Percentiles rank a stretch among this genome's conserved stretches.
phyloP scores from a whole-genome alignment of 345 rosid genomes.

The Camelina neglecta region DNA sequence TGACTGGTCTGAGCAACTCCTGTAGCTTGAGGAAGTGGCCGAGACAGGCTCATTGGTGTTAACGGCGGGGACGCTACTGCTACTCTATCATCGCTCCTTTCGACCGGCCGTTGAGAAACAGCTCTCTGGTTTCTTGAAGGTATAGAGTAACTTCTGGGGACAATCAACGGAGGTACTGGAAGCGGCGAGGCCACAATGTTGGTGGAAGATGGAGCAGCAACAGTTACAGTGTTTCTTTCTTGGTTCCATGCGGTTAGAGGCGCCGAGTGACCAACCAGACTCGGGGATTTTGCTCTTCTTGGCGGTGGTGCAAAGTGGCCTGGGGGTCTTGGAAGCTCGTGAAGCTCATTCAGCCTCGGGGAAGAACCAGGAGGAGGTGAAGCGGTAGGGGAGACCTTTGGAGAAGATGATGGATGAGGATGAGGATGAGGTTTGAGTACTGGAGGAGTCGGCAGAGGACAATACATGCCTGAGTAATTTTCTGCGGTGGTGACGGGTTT shows the following conservation, averaged over 20 bases:
- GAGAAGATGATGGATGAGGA: slow-evolving; percentile 60
- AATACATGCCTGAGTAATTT: slow-evolving; percentile 51
- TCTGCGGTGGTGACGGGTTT: slow-evolving; percentile 57
- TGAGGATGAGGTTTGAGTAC: slow-evolving; percentile 45
- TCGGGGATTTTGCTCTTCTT: slow-evolving; percentile 61
- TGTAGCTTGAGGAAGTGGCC: slow-evolving; percentile 46
- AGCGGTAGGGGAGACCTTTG: slow-evolving; percentile 73
- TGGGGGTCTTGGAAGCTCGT: slow-evolving; percentile 97
- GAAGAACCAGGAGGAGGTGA: slow-evolving; percentile 90
- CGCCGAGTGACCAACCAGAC: slow-evolving; percentile 77
- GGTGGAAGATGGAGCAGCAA: slow-evolving; percentile 45
- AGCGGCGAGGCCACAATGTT: slow-evolving; percentile 70
- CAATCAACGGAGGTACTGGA: slow-evolving; percentile 72
- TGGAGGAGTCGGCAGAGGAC: slow-evolving; percentile 51
- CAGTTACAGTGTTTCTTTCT: slow-evolving; percentile 53
- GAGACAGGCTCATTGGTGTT: slow-evolving; percentile 67
- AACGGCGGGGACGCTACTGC: slow-evolving; percentile 73
- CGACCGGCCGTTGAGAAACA: slow-evolving; percentile 49
- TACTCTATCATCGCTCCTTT: slow-evolving; percentile 49
- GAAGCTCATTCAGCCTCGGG: slow-evolving; percentile 83
- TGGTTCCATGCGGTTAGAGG: slow-evolving; percentile 71
- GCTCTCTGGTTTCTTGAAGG: slow-evolving; percentile 85
- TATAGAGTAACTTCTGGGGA: slow-evolving; percentile 82
- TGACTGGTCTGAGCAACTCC: slow-evolving; percentile 58
- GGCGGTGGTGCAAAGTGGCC: slow-evolving; percentile 45